phyloP scores from a whole-genome alignment of 2,329 filamentous ascomycete genomes.

The Trichophaea hybrida region DNA sequence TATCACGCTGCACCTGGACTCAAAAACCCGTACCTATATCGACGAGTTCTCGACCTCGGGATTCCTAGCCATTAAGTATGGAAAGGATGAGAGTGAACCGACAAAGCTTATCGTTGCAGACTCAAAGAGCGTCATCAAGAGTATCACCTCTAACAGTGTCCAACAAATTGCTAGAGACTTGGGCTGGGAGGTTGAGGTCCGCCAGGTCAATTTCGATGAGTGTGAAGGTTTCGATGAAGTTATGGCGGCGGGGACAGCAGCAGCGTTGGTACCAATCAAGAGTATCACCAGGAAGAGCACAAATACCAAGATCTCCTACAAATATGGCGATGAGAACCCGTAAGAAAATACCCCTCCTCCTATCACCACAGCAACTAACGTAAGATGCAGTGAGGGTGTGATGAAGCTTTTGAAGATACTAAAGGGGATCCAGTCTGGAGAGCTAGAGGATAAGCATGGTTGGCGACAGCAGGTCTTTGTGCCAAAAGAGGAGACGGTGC shows the following conservation, averaged over 20 bases:
- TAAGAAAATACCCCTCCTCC: background rate
- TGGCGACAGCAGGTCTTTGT: constrained; percentile 47
- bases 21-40: constrained; percentile 64
- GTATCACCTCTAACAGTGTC: constrained; percentile 67
- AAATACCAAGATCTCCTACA: constrained; percentile 43
- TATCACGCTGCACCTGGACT: constrained; percentile 92
- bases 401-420: constrained; percentile 58
- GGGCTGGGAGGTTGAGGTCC: constrained; percentile 71
- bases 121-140: constrained; percentile 75
- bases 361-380: background rate
- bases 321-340: constrained; percentile 30
- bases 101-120: constrained; percentile 74
- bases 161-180: constrained; percentile 57
- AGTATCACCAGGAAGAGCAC: constrained; percentile 62
- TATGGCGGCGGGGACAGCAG: constrained; percentile 82
- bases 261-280: constrained; percentile 77
- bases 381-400: constrained; percentile 16
- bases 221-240: constrained; percentile 57
- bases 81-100: constrained; percentile 38
- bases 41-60: constrained; percentile 94
- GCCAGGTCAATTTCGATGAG: constrained; percentile 50
- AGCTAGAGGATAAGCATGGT: constrained; percentile 58
- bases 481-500: constrained; percentile 4
- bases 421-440: constrained; percentile 74
- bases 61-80: constrained; percentile 64